Evolutionary conservation across 2,329 filamentous ascomycete species (phyloP).

Genomic region (Calycina herbarum): DNA sequence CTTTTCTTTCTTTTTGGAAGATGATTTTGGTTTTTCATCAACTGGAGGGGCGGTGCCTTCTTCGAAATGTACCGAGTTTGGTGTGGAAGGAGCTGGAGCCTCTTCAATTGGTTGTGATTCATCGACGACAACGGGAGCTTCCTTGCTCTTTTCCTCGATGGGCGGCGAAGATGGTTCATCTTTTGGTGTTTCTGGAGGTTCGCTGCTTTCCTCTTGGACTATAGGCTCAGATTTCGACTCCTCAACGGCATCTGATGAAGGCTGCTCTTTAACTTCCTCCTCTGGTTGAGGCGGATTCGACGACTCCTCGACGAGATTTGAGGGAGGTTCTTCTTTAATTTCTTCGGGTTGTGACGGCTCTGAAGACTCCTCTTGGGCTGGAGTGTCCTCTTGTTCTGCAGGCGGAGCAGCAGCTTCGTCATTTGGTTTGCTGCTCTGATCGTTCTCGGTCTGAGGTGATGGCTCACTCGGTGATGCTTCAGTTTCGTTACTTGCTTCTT

Average conservation of each 20-base stretch:
- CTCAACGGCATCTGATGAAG: not conserved
- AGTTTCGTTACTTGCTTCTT: not conserved
- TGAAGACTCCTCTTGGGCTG: not conserved
- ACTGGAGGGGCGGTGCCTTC: conserved; percentile 19
- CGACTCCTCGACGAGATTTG: no score
- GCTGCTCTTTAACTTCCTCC: no score
- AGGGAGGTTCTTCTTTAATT: not conserved
- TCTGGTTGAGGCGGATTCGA: no score
- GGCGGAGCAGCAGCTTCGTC: not conserved
- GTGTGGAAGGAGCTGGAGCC: not conserved
- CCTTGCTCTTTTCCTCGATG: not conserved
- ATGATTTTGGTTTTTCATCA: conserved; percentile 11
- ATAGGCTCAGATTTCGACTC: not conserved
- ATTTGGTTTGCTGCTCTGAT: not conserved
- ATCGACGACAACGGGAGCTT: not conserved
- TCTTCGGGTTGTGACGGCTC: not conserved
- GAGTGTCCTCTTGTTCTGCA: conserved; percentile 3
- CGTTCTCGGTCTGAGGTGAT: not conserved
- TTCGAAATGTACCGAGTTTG: conserved; percentile 23
- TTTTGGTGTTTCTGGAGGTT: conserved; percentile 1
- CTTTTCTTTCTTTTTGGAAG: conserved; percentile 13
- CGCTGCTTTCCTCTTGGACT: not conserved
- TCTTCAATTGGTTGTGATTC: conserved; percentile 2
- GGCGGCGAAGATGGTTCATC: not conserved
- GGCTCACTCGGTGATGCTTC: not conserved